A percentile compares a stretch with the other conserved stretches of the same genome.
phyloP scores from a whole-genome alignment of 371 early-diverging fungal species.

The Dipsacomyces acuminosporus region DNA sequence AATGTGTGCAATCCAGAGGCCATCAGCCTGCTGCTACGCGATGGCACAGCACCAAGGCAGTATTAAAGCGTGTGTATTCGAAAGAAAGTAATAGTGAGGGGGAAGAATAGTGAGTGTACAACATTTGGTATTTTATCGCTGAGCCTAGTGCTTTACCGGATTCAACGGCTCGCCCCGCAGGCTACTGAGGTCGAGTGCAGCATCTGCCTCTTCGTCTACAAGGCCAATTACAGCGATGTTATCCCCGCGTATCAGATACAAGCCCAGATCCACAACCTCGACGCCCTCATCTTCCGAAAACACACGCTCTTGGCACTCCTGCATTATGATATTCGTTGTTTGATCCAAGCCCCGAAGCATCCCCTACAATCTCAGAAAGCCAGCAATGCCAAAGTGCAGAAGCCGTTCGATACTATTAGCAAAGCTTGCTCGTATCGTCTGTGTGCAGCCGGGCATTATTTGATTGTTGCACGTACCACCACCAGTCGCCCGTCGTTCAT shows the following conservation, averaged over 20 bases:
- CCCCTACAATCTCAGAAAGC: constrained; percentile 46
- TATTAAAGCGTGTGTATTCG: no score
- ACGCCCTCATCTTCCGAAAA: constrained; percentile 66
- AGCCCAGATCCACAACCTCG: constrained; percentile 64
- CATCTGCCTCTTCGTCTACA: constrained; percentile 50
- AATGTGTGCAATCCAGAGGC: no score
- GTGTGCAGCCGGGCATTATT: no score
- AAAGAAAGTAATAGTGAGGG: background rate
- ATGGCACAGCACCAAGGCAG: no score
- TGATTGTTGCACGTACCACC: constrained; percentile 40
- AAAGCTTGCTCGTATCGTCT: no score
- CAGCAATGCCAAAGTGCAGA: constrained; percentile 30
- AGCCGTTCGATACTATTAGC: background rate
- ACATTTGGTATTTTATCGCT: no score
- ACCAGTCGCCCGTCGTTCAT: constrained; percentile 61
- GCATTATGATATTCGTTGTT: constrained; percentile 69
- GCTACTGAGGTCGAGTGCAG: constrained; percentile 36
- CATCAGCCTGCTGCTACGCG: no score
- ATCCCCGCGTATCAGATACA: constrained; percentile 77
- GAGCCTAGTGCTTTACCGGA: constrained; percentile 29
- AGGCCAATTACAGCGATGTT: constrained; percentile 51
- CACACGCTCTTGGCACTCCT: constrained; percentile 68
- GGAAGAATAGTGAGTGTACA: no score
- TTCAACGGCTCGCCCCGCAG: constrained; percentile 43
- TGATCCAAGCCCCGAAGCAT: constrained; percentile 75